Evolutionary conservation across 192 early-diverging fungal genomes (phyloP).

Genomic region (Coemansia sp.): DNA sequence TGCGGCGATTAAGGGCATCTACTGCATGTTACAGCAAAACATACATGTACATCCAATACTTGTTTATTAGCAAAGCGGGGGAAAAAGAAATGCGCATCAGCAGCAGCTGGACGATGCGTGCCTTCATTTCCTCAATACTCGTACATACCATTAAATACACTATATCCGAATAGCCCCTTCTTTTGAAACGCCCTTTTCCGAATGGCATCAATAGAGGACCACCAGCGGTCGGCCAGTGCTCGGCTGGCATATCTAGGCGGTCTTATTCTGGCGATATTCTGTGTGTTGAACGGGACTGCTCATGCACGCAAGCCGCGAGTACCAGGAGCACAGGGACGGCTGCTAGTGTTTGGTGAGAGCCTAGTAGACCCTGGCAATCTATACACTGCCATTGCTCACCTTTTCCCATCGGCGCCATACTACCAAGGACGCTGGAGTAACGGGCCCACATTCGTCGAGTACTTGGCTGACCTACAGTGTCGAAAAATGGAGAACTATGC

Average conservation of each 20-base stretch:
- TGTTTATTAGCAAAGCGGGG: background rate
- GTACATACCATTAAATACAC: background rate
- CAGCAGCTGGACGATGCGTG: background rate
- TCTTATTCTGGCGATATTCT: background rate
- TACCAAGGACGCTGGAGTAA: slow-evolving; percentile 57
- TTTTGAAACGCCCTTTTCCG: background rate
- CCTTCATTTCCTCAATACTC: slow-evolving; percentile 8
- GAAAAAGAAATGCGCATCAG: background rate
- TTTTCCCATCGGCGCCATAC: slow-evolving; percentile 52
- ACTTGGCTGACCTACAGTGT: slow-evolving; percentile 49
- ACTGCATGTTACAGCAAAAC: slow-evolving; percentile 10
- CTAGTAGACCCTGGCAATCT: slow-evolving; percentile 53
- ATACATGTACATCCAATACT: slow-evolving; percentile 8
- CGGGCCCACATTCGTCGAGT: slow-evolving; percentile 55
- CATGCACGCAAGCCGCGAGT: slow-evolving; percentile 45
- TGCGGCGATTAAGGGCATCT: slow-evolving; percentile 9
- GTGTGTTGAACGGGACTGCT: background rate
- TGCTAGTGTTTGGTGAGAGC: slow-evolving; percentile 55
- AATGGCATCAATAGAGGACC: background rate
- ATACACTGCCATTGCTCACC: slow-evolving; percentile 48
- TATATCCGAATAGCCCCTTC: slow-evolving; percentile 2
- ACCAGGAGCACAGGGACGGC: slow-evolving; percentile 45
- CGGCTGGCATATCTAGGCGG: background rate
- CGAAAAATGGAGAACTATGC: slow-evolving; percentile 54
- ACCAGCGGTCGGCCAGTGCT: background rate